Evolutionary conservation across 2,329 filamentous ascomycete species (phyloP).

Genomic region (Setomelanomma holmii): DNA sequence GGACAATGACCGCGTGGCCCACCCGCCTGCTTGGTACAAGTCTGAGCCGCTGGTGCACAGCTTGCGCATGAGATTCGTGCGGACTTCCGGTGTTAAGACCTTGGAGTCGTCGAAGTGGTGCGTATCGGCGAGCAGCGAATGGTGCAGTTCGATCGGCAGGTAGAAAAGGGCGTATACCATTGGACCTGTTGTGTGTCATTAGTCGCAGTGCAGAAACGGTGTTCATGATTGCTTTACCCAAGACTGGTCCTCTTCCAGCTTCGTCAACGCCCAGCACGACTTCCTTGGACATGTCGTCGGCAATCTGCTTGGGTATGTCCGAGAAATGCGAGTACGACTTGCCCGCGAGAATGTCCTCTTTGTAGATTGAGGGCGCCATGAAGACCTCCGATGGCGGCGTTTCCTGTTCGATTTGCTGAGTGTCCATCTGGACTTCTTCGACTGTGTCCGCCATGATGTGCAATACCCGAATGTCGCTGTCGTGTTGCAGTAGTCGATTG

Average conservation of each 20-base stretch:
- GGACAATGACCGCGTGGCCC: conserved; percentile 81
- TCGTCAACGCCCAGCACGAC: conserved; percentile 92
- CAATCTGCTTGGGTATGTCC: conserved; percentile 50
- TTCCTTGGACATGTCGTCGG: conserved; percentile 57
- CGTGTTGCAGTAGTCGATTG: not conserved
- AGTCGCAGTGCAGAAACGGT: conserved; percentile 7
- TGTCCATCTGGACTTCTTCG: conserved; percentile 44
- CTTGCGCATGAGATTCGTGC: conserved; percentile 72
- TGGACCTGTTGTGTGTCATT: conserved; percentile 58
- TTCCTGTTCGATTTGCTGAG: conserved; percentile 44
- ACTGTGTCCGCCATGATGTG: conserved; percentile 34
- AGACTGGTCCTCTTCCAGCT: conserved; percentile 90
- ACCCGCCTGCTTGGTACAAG: conserved; percentile 73
- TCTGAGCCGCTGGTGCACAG: conserved; percentile 72
- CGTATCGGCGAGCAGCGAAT: conserved; percentile 75
- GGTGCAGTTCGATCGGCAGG: conserved; percentile 67
- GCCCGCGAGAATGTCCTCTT: conserved; percentile 49
- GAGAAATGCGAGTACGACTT: conserved; percentile 59
- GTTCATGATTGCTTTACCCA: conserved; percentile 66
- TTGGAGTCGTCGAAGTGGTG: conserved; percentile 97
- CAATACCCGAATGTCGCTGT: not conserved
- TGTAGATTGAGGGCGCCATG: conserved; percentile 56
- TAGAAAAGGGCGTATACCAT: conserved; percentile 78
- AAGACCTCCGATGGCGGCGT: conserved; percentile 51
- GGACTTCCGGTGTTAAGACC: conserved; percentile 80